Percentiles rank a stretch among this genome's conserved stretches.
phyloP scores from a whole-genome alignment of 225 moss, liverwort and hornwort genomes.

The Polytrichum formosum region DNA sequence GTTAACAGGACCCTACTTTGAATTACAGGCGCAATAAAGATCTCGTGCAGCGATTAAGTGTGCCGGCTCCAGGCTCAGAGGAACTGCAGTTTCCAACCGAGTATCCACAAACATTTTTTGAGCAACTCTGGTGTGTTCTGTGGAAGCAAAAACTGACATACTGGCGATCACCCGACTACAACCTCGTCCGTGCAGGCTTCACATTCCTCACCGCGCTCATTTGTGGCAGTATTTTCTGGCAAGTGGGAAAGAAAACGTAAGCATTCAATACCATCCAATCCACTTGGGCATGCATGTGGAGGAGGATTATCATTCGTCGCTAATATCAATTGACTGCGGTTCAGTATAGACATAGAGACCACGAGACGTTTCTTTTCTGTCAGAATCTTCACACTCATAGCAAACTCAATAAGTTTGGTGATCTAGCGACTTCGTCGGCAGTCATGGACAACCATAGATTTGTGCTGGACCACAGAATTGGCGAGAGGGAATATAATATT shows the following conservation, averaged over 20 bases:
- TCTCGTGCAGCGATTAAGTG: conserved; percentile 31
- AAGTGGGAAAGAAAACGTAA: conserved; percentile 46
- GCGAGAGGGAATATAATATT: neutral
- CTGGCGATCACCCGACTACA: conserved; percentile 55
- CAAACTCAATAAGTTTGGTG: too few species aligned
- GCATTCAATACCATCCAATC: neutral
- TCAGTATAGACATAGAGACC: too few species aligned
- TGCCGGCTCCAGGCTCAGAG: conserved; percentile 24
- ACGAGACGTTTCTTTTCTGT: too few species aligned
- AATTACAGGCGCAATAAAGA: conserved; percentile 35
- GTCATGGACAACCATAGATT: neutral
- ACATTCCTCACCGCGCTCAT: conserved; percentile 36
- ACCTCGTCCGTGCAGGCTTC: conserved; percentile 49
- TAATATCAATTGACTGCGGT: neutral
- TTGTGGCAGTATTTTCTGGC: conserved; percentile 51
- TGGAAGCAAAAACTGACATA: conserved; percentile 52
- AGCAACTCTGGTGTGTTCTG: conserved; percentile 20
- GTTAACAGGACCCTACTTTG: neutral
- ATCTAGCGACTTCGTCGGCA: too few species aligned
- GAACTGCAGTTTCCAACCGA: conserved; percentile 30
- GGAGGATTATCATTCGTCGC: neutral
- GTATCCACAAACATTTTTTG: conserved; percentile 22
- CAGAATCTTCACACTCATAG: too few species aligned
- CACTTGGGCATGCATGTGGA: neutral
- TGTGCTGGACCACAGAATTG: neutral